A percentile compares a stretch with the other conserved stretches of the same genome.
phyloP scores from a whole-genome alignment of 371 early-diverging fungal genomes.

The Mucor plumbeus region DNA sequence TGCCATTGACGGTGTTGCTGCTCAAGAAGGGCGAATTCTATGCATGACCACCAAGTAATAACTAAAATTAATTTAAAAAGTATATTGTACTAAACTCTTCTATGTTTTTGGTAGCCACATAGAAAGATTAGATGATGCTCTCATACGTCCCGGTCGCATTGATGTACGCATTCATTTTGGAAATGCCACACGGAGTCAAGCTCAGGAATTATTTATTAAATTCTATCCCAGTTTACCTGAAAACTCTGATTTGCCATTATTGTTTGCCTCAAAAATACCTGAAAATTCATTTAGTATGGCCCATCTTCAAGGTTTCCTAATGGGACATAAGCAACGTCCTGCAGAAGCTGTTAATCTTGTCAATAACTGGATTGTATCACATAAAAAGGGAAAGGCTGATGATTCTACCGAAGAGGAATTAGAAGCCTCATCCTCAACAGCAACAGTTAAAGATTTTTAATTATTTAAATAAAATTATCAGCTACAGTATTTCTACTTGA shows the following conservation, averaged over 20 bases:
- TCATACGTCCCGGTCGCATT: slow-evolving; percentile 97
- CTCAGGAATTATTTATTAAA: slow-evolving; percentile 60
- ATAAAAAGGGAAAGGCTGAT: slow-evolving; percentile 22
- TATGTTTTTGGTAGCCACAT: slow-evolving; percentile 71
- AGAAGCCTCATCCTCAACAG: neutral
- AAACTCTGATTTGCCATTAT: slow-evolving; percentile 39
- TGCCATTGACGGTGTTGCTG: slow-evolving; percentile 86
- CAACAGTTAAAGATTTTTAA: neutral
- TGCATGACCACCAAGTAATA: slow-evolving; percentile 86
- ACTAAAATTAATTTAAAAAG: too few species aligned
- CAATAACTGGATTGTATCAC: slow-evolving; percentile 44
- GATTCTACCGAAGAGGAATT: slow-evolving; percentile 11
- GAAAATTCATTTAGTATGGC: slow-evolving; percentile 64
- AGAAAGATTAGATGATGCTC: slow-evolving; percentile 92
- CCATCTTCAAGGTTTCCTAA: slow-evolving; percentile 63
- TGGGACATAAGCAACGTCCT: slow-evolving; percentile 59
- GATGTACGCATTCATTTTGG: slow-evolving; percentile 90
- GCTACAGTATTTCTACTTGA: too few species aligned
- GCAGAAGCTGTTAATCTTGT: slow-evolving; percentile 46
- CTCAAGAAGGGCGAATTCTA: slow-evolving; percentile 75
- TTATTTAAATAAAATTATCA: neutral
- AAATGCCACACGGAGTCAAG: slow-evolving; percentile 76
- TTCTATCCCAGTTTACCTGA: slow-evolving; percentile 40
- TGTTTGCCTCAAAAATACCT: slow-evolving; percentile 59
- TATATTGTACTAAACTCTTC: neutral